A percentile compares a stretch with the other conserved stretches of the same genome.
These are phyloP conservation scores for Coccinonectria pachysandricola DNA, from an alignment of 2,329 filamentous ascomycete genomes.

Conservation along the genomic window DNA sequence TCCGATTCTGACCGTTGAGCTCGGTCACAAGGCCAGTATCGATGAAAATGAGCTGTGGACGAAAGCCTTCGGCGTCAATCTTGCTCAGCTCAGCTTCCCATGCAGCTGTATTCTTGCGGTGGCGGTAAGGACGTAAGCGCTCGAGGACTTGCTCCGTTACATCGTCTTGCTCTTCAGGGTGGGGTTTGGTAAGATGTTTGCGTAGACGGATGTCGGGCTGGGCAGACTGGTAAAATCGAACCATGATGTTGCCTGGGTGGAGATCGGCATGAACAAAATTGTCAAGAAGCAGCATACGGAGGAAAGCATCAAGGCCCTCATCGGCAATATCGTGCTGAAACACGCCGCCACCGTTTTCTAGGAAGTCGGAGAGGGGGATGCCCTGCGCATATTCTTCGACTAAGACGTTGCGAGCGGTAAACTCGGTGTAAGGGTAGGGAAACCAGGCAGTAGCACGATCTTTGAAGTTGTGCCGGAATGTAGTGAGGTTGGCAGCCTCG, in stretches of 20 bases:
- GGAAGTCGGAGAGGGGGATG: constrained; percentile 80
- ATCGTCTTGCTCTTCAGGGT: constrained; percentile 48
- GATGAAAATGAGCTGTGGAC: constrained; percentile 93
- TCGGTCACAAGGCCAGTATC: constrained; percentile 94
- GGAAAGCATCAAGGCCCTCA: constrained; percentile 88
- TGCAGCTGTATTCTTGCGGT: constrained; percentile 48
- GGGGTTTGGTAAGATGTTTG: constrained; percentile 20
- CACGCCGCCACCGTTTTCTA: constrained; percentile 82
- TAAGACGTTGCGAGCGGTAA: constrained; percentile 82
- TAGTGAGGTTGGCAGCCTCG: constrained; percentile 79
- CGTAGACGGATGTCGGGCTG: constrained; percentile 49
- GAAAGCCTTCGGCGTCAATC: constrained; percentile 79
- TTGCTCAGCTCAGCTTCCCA: constrained; percentile 68
- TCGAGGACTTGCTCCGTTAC: constrained; percentile 81
- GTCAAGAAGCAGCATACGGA: constrained; percentile 93
- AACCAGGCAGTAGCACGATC: constrained; percentile 91
- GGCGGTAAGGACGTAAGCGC: constrained; percentile 63
- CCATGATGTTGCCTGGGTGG: constrained; percentile 98
- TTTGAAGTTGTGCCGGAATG: constrained; percentile 85
- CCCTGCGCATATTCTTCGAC: constrained; percentile 95
- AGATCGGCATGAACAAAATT: constrained; percentile 97
- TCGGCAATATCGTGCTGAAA: constrained; percentile 93
- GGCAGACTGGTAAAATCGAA: constrained; percentile 85
- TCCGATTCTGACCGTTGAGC: constrained; percentile 74
- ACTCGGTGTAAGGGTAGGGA: constrained; percentile 85